These are phyloP conservation scores for Leccinum solheimii DNA, from an alignment of 1,284 basidiomycete species.

Conservation along the genomic window DNA sequence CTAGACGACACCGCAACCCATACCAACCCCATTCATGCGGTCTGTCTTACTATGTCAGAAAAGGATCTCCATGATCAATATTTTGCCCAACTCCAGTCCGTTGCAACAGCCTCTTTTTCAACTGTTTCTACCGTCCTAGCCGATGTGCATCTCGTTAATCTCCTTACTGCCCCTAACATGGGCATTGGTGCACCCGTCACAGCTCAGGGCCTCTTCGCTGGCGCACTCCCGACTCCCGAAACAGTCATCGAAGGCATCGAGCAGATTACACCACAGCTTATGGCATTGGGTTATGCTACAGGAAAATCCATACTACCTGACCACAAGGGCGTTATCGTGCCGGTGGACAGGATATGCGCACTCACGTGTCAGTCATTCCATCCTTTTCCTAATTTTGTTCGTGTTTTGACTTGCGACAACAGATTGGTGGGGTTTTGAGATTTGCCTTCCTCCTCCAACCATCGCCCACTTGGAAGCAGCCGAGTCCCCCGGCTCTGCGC, in stretches of 20 bases:
- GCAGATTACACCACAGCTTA: constrained; percentile 71
- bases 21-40: constrained; percentile 65
- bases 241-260: constrained; percentile 66
- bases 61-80: constrained; percentile 56
- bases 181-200: constrained; percentile 61
- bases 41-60: constrained; percentile 65
- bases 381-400: neutral
- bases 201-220: constrained; percentile 61
- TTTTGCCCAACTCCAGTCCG: constrained; percentile 48
- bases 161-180: constrained; percentile 54
- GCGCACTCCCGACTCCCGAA: constrained; percentile 71
- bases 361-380: constrained; percentile 61
- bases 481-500: constrained; percentile 59
- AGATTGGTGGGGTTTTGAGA: constrained; percentile 86
- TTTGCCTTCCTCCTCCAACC: constrained; percentile 69
- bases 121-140: constrained; percentile 50
- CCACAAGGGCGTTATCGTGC: constrained; percentile 69
- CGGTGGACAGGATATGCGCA: constrained; percentile 72
- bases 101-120: constrained; percentile 51
- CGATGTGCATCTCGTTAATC: constrained; percentile 58
- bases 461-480: constrained; percentile 58
- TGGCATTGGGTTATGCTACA: constrained; percentile 75
- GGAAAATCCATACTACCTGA: constrained; percentile 66
- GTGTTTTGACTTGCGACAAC: constrained; percentile 8
- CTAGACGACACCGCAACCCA: constrained; percentile 12